Percentiles rank a stretch among this genome's conserved stretches.
phyloP scores from a whole-genome alignment of 2,329 filamentous ascomycete genomes.

The Trichoderma lentiforme region DNA sequence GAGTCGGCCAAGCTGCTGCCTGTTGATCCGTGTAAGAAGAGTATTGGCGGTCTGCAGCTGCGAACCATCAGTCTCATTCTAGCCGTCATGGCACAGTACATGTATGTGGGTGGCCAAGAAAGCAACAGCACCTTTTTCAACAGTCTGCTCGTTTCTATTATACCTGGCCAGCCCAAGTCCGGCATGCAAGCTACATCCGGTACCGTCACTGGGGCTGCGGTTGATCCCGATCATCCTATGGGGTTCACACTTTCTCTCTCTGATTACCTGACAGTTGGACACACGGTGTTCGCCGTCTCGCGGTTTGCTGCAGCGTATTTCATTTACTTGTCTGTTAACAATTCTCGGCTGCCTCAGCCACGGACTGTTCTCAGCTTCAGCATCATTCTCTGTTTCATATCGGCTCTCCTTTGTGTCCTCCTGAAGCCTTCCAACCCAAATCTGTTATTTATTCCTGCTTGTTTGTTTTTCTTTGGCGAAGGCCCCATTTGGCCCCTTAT shows the following conservation, averaged over 20 bases:
- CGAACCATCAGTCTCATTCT: conserved; percentile 60
- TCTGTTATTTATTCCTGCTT: conserved; percentile 56
- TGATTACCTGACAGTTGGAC: conserved; percentile 69
- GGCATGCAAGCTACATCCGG: conserved; percentile 25
- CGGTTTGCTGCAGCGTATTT: conserved; percentile 66
- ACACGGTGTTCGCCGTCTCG: conserved; percentile 69
- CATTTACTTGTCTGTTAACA: conserved; percentile 53
- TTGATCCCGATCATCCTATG: conserved; percentile 31
- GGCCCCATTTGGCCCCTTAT: conserved; percentile 80
- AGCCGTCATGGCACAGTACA: conserved; percentile 73
- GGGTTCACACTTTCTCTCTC: conserved; percentile 54
- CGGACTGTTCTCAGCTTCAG: conserved; percentile 66
- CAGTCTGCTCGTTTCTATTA: conserved; percentile 44
- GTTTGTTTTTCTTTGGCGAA: conserved; percentile 75
- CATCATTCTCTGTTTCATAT: conserved; percentile 58
- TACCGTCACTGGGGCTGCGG: conserved; percentile 24
- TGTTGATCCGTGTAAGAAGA: conserved; percentile 48
- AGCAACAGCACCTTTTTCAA: conserved; percentile 60
- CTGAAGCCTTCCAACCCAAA: conserved; percentile 45
- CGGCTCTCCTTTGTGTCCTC: conserved; percentile 46
- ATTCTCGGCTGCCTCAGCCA: conserved; percentile 57
- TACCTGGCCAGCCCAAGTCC: conserved; percentile 29
- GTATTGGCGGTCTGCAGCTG: conserved; percentile 49
- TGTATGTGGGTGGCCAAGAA: conserved; percentile 74
- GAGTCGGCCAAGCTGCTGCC: conserved; percentile 46